Evolutionary conservation across 306 rosid genomes (phyloP), one percentile per base, ranked within the genome.

Genomic region (Pterocarpus macrocarpus): DNA sequence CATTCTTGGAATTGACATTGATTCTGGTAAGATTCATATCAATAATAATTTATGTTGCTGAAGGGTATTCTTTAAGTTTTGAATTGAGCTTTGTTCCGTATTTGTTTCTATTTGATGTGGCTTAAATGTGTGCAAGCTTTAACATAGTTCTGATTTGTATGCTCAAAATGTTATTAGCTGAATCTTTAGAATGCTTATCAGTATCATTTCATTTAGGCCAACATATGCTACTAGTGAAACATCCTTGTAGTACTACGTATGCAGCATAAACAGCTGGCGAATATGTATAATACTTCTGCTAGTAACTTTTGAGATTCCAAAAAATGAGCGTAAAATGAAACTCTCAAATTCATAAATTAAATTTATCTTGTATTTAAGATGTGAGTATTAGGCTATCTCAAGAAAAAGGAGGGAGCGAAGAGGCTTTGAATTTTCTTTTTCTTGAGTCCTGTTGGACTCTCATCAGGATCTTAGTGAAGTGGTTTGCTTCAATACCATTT

Each of bases 1-100:
- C 85, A 93, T 95, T 78, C 91, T 89, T 80, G 99, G 98, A 45
- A 43, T 95, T 79, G 99, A 95, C 85, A 95, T 95, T 79, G 99
- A 95, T 69, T 83, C 89, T 41, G 81, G 99, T 95, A 87, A 88
- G 94, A 82, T 66, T 86, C 83, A 28, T 71, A 57, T 57, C 74
- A 39, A 2, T 71, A 59, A 53, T 33, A 4, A 36, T 77, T 47
- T 80, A 22, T 69, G 35, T 73, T 57, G 69, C 61, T 10, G 17
- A 68, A 75, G 66, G 14, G 12, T 63, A 22, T 58, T 44, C 14
- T 61, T 66, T 15, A 43, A 50, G 64, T 82, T 76, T 22, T 15
- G 50, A 38, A 35, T 17, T 68, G 2, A 34, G 70, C n/a, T 73
- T 57, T 71, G 30, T 44, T 66, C 28, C 1, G 28, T 69, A 30